Conservation (phyloP, 2,329 filamentous ascomycete species). For the Alternaria atra region DNA sequence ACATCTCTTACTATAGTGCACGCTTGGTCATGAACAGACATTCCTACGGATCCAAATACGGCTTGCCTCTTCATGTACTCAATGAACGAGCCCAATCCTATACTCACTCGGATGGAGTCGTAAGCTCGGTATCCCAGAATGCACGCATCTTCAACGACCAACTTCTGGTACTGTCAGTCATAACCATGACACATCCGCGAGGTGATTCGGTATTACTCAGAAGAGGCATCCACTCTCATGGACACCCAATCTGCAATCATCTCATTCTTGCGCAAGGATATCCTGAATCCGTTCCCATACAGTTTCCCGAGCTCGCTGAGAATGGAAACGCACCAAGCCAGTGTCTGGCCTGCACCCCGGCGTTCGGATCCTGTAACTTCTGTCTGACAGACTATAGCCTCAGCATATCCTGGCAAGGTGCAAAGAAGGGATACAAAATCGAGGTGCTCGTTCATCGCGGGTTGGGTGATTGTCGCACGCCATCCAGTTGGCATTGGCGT, state of each 20-base stretch:
- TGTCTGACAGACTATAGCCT: slow-evolving; percentile 32
- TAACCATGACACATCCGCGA: slow-evolving; percentile 20
- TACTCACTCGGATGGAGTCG: neutral
- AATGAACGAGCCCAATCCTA: neutral
- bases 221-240: slow-evolving; percentile 10
- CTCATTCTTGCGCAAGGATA: slow-evolving; percentile 5
- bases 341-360: slow-evolving; percentile 20
- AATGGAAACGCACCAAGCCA: slow-evolving; percentile 8
- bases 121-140: slow-evolving; percentile 10
- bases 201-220: slow-evolving; percentile 20
- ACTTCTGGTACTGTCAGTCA: slow-evolving; percentile 24
- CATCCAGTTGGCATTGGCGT: slow-evolving; percentile 26
- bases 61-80: slow-evolving; percentile 18
- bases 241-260: slow-evolving; percentile 21
- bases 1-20: slow-evolving; percentile 22
- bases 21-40: slow-evolving; percentile 35
- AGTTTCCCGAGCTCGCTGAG: slow-evolving; percentile 27
- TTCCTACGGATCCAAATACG: slow-evolving; percentile 28
- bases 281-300: slow-evolving; percentile 3
- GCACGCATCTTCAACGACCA: slow-evolving; percentile 27
- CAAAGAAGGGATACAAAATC: slow-evolving; percentile 22
- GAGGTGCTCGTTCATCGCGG: slow-evolving; percentile 19
- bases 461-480: slow-evolving; percentile 31
- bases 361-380: slow-evolving; percentile 27
- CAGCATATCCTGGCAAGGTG: slow-evolving; percentile 22